Percentiles rank a stretch among this genome's conserved stretches.
Evolutionary conservation across 2,329 filamentous ascomycete genomes (phyloP).

Genomic region (Boeremia exigua): DNA sequence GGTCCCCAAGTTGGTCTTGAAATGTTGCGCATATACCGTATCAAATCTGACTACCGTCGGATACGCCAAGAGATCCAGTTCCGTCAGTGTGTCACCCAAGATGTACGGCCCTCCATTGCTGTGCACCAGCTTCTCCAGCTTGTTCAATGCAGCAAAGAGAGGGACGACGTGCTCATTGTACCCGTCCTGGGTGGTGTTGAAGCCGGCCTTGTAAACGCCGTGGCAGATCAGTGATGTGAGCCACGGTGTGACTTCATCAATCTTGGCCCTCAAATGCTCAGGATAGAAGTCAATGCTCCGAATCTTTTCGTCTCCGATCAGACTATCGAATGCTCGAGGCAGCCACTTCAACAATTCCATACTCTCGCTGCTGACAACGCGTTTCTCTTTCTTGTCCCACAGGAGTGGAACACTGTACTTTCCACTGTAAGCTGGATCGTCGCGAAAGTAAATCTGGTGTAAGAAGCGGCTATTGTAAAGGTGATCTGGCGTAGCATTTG

Average conservation of each 20-base stretch:
- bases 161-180: slow-evolving; percentile 62
- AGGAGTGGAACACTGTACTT: slow-evolving; percentile 66
- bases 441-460: slow-evolving; percentile 68
- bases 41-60: slow-evolving; percentile 67
- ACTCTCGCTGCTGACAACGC: slow-evolving; percentile 67
- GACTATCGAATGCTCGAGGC: slow-evolving; percentile 61
- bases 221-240: slow-evolving; percentile 63
- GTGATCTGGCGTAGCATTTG: slow-evolving; percentile 65
- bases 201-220: slow-evolving; percentile 69
- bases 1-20: slow-evolving; percentile 69
- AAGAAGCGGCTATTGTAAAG: slow-evolving; percentile 65
- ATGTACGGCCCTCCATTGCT: slow-evolving; percentile 61
- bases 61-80: slow-evolving; percentile 65
- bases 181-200: slow-evolving; percentile 60
- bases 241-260: slow-evolving; percentile 62
- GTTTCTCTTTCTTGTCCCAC: slow-evolving; percentile 65
- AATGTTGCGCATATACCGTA: slow-evolving; percentile 68
- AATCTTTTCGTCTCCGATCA: slow-evolving; percentile 52
- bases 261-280: slow-evolving; percentile 52
- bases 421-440: slow-evolving; percentile 65
- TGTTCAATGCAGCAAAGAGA: slow-evolving; percentile 67
- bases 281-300: slow-evolving; percentile 62
- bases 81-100: slow-evolving; percentile 62
- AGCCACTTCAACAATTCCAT: slow-evolving; percentile 65
- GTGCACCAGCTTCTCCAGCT: slow-evolving; percentile 58